Base-by-base conservation (phyloP, 306 rosid species). In the Ceratonia siliqua region DNA sequence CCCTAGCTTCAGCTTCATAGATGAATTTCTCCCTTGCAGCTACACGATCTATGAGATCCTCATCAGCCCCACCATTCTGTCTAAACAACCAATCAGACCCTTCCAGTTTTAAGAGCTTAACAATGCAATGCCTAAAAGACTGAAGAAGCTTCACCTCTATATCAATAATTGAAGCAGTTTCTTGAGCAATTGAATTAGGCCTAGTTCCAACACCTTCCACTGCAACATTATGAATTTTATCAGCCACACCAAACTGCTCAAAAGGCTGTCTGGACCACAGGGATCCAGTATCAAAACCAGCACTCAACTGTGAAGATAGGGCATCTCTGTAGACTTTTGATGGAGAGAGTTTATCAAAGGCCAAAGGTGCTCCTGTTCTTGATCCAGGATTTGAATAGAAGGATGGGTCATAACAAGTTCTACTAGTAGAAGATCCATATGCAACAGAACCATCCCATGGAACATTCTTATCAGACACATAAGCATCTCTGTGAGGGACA, bases 51-150 rank as follows among this genome's bases (percentile, higher is more conserved):
- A 94, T 86, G 52, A 94, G 82, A 75, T 94, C 96, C 89, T 94
- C 99, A 22, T 94, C 99, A 48, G 83, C 84, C 46, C 99, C 99
- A 73, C 85, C 97, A 76, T 85, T 88, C 79, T 92, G 99, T 27
- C 79, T 80, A 76, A 94, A 94, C 74, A 94, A 76, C 96, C 93
- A 92, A 68, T 92, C 99, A 13, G 99, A 92, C 20, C 99, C 99
- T 74, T 94, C 99, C 82, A 92, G 53, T 77, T 92, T 89, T 74
- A 89, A 78, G 83, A 94, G 95, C 83, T 73, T 87, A 77, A 88
- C 64, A 82, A 94, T 94, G 84, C 97, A 92, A 41, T 67, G 79
- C 74, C 99, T 86, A 72, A 94, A 80, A 22, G 93, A 78, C 62
- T 82, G 95, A 68, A 94, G 97, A 77, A 94, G 95, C 73, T 88